Evolutionary conservation across 352 stramenopile species (phyloP), one percentile per base, ranked within the genome.

Genomic region (Chrysophaeum taylorii): DNA sequence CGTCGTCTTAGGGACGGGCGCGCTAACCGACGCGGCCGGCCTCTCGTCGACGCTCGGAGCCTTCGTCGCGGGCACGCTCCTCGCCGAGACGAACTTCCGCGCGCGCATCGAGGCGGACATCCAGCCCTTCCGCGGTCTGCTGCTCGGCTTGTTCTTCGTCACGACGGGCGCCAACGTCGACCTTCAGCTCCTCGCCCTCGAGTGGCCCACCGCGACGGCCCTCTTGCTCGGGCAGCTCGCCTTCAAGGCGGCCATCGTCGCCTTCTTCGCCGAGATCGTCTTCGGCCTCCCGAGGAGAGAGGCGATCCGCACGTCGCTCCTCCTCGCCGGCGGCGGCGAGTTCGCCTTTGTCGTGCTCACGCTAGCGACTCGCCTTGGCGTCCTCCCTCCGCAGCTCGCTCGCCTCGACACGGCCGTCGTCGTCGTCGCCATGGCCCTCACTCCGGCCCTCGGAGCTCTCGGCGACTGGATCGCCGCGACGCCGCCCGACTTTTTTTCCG

Each of bases 81-180:
- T 86, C 14, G 81, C 81, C 7, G 83, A 84, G 39, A 85, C 74
- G 2, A 80, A 80, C 42, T 86, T 82, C 53, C 72, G 79, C 43
- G 78, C 81, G 29, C 81, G 84, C 72, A 85, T 86, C 45, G 75
- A 85, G 61, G 78, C 78, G 42, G 81, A 86, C 68, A 81, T 85
- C 64, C 64, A 78, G 35, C 81, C 81, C n/a, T 86, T 86, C 37
- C 78, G 81, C 63, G 81, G 79, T 12, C 80, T 86, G 36, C 54
- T 86, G 18, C 53, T 85, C 18, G 79, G 80, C 37, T 78, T 86
- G 33, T 86, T 86, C 73, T 86, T 86, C 64, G 80, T 86, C 73
- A 75, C 75, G 61, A 79, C 81, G 23, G 81, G 81, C 50, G 76
- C 74, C 2, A 75, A 67, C 38, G 80, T 86, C 42, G 81, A 86